phyloP scores from a whole-genome alignment of 495 filamentous ascomycete species.

The Penicillium canescens region DNA sequence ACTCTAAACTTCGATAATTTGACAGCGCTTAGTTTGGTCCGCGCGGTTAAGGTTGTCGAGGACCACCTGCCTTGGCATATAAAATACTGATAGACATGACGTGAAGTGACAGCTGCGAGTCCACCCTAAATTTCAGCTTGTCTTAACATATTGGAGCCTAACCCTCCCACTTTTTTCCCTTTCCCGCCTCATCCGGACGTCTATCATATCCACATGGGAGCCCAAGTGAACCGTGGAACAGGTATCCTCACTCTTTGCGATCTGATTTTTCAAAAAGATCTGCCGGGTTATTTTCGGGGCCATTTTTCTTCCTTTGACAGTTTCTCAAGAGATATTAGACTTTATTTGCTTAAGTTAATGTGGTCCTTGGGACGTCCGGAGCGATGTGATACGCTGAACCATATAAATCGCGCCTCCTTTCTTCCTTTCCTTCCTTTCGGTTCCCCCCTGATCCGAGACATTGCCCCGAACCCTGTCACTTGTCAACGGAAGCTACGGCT shows the following conservation, averaged over 20 bases:
- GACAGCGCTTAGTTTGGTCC: constrained; percentile 21
- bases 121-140: background rate
- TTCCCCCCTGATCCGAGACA: background rate
- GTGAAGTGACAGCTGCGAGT: constrained; percentile 4
- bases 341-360: background rate
- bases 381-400: constrained; percentile 19
- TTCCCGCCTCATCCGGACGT: background rate
- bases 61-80: background rate
- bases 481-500: background rate
- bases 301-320: constrained; percentile 3
- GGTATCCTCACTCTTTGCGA: background rate
- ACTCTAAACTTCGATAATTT: constrained; percentile 10
- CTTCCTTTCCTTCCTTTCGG: background rate
- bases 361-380: background rate
- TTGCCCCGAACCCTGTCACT: background rate
- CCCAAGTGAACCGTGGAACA: background rate
- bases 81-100: background rate
- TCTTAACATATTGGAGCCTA: too few relatives aligned
- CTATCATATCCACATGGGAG: background rate
- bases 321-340: too few relatives aligned
- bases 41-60: constrained; percentile 13
- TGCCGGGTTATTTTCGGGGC: constrained; percentile 19
- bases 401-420: background rate
- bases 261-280: background rate
- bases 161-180: background rate